phyloP scores from a whole-genome alignment of 352 stramenopile species.

The Pythium rishiriense region DNA sequence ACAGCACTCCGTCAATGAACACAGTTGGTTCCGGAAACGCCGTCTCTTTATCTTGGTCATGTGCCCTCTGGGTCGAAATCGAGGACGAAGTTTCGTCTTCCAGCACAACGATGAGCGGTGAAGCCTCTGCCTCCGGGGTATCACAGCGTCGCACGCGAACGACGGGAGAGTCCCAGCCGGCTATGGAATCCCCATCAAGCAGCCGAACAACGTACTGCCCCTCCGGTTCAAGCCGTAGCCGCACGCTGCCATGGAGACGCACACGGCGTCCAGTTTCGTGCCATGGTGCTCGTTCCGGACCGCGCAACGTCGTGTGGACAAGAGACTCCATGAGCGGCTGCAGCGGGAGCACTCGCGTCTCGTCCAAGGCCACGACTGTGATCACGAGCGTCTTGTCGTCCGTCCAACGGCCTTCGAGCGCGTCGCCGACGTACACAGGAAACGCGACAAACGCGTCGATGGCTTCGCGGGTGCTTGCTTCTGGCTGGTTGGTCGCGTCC shows the following conservation, averaged over 20 bases:
- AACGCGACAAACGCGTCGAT: slow-evolving; percentile 56
- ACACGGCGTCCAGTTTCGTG: too few relatives aligned
- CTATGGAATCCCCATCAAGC: not conserved
- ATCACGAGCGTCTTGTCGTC: slow-evolving; percentile 48
- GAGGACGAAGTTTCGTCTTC: not conserved
- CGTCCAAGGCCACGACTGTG: slow-evolving; percentile 39
- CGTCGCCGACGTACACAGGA: slow-evolving; percentile 57
- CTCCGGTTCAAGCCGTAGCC: slow-evolving; percentile 40
- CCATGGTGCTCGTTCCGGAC: not conserved
- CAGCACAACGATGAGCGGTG: slow-evolving; percentile 10
- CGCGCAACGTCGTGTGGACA: slow-evolving; percentile 29
- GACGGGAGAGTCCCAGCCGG: not conserved
- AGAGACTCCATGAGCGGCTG: slow-evolving; percentile 49
- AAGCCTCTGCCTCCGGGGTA: not conserved
- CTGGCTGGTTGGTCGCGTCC: slow-evolving; percentile 50
- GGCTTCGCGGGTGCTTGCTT: slow-evolving; percentile 27
- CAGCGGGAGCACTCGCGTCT: slow-evolving; percentile 35
- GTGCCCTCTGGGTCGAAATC: not conserved
- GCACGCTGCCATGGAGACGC: slow-evolving; percentile 5
- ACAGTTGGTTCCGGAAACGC: slow-evolving; percentile 32
- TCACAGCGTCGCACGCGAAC: slow-evolving; percentile 10
- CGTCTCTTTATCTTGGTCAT: not conserved
- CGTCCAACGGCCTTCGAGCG: slow-evolving; percentile 39
- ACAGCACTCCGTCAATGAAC: slow-evolving; percentile 46
- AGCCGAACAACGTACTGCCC: slow-evolving; percentile 39